These are phyloP conservation scores for Lasiodiplodia sp. DNA, from an alignment of 2,329 filamentous ascomycete species.

Conservation along the genomic window DNA sequence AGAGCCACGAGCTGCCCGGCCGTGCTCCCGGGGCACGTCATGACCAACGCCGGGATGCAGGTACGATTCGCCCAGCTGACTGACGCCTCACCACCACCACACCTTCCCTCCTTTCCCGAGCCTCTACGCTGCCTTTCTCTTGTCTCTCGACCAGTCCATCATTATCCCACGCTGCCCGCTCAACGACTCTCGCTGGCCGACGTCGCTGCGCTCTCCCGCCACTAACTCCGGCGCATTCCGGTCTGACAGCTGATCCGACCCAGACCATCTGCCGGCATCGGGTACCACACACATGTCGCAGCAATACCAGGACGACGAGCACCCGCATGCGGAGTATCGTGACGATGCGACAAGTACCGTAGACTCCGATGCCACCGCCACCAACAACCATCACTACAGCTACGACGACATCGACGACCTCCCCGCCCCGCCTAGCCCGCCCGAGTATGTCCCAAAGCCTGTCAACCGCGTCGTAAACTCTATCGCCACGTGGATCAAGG, in stretches of 20 bases:
- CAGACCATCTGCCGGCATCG: neutral
- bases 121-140: neutral
- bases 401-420: conserved; percentile 46
- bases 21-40: conserved; percentile 15
- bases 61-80: conserved; percentile 12
- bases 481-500: conserved; percentile 56
- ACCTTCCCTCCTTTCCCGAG: neutral
- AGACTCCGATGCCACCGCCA: conserved; percentile 38
- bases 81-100: conserved; percentile 1
- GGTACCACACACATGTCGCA: conserved; percentile 3
- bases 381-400: conserved; percentile 34
- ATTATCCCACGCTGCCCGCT: neutral
- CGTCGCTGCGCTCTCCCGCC: neutral
- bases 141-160: neutral
- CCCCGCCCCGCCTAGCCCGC: conserved; percentile 35
- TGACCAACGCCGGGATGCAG: conserved; percentile 8
- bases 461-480: conserved; percentile 52
- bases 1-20: conserved; percentile 13
- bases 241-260: conserved; percentile 11
- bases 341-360: conserved; percentile 41
- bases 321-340: conserved; percentile 37
- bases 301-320: neutral
- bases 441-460: conserved; percentile 60
- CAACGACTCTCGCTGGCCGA: conserved; percentile 14
- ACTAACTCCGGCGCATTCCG: conserved; percentile 22